Evolutionary conservation across 2,329 filamentous ascomycete genomes (phyloP), one percentile per base, ranked within the genome.

Genomic region (Pseudocercospora crystallina): DNA sequence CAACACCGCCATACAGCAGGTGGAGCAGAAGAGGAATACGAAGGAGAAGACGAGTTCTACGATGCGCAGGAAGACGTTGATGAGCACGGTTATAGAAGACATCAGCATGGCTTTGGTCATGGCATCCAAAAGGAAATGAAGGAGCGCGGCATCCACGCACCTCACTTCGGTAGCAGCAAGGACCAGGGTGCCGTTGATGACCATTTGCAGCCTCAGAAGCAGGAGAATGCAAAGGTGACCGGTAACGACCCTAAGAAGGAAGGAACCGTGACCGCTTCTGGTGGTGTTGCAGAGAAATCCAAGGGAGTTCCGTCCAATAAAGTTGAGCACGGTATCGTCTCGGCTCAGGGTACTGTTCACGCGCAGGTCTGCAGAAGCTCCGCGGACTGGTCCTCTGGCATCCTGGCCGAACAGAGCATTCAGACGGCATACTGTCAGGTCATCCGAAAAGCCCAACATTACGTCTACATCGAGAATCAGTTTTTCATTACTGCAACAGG

Each of bases 391-490:
- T 95, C 89, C 12, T 95, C 88, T 65, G 92, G 92, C 3, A 94
- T 96, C 53, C 71, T 95, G 36, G 84, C 78, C 0, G 90, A 95
- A 54, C 85, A 89, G 61, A 90, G 86, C 43, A 95, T 95, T 51
- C 89, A 94, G 61, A 95, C 90, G 61, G 89, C 90, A 0, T 95
- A 95, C 67, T 79, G 77, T 51, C 89, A 96, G 57, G 75, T 95
- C 29, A 97, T 97, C 62, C 78, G 85, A 43, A 89, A 89, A 44
- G 92, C 92, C 0, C 76, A 96, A 71, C 92, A 97, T 67, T 96
- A 84, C 61, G 87, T 99, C 17, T 99, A 97, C 73, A 96, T 99
- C 54, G 94, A 99, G 70, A 97, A 97, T 64, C 94, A 99, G 65
- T 97, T 97, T 75, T 99, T 97, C 77, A 96, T 95, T 66, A 60